These are phyloP conservation scores for Erigeron philadelphicus DNA, from an alignment of 140 eudicot species.

Conservation along the genomic window DNA sequence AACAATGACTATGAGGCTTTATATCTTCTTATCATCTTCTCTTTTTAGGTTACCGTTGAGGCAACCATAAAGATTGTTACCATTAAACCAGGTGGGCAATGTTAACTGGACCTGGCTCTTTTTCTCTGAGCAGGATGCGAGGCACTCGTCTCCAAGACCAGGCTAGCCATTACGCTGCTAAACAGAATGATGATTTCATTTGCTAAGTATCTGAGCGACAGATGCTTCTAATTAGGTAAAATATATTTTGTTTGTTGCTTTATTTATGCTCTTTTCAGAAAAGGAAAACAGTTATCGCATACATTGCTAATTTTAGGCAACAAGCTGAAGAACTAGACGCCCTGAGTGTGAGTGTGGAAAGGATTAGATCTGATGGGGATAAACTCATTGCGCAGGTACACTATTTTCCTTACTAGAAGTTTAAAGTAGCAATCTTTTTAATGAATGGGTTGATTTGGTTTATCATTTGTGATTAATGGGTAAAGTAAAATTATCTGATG, in stretches of 20 bases:
- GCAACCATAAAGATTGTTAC: background rate
- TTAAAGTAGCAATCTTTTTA: background rate
- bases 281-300: background rate
- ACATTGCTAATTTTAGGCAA: conserved; percentile 32
- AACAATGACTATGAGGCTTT: background rate
- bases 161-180: conserved; percentile 34
- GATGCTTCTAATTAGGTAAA: conserved; percentile 57
- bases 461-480: no score
- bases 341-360: conserved; percentile 77
- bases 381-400: conserved; percentile 32
- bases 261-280: no score
- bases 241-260: background rate
- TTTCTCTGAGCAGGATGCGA: conserved; percentile 41
- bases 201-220: conserved; percentile 68
- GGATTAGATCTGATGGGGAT: conserved; percentile 84
- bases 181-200: conserved; percentile 55
- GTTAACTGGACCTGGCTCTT: conserved; percentile 41
- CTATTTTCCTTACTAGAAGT: no score
- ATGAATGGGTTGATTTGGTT: no score
- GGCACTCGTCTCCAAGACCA: conserved; percentile 35
- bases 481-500: no score
- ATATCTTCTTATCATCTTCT: background rate
- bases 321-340: conserved; percentile 80
- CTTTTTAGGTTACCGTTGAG: background rate
- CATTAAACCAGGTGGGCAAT: conserved; percentile 39